Evolutionary conservation across 371 early-diverging fungal species (phyloP), one percentile per base, ranked within the genome.

Genomic region (Mortierella sp.): DNA sequence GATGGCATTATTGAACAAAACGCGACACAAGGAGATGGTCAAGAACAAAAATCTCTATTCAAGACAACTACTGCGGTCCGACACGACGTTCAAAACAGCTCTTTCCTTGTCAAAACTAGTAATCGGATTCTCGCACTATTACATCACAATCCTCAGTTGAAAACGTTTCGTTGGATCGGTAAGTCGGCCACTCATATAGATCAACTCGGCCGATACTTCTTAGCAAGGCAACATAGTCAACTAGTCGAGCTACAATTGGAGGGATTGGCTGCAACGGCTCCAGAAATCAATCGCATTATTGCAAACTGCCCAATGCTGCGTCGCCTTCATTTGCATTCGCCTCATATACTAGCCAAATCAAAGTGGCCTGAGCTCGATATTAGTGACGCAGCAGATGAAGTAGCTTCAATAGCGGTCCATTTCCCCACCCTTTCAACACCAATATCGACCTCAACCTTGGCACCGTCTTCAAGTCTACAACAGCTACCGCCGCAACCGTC

Each of bases 151-250:
- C 75, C 75, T 6, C 65, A 32, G 26, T 47, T 75, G 30, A 52
- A 64, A 60, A 65, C 66, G 3, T 75, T 75, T 32, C 70, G 57
- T 30, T 75, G 75, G 75, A 70, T 70, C 49, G 70, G 75, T 2
- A 55, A 49, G 12, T 75, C 75, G 18, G 30, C 35, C 5, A 11
- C 54, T 8, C 75, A 75, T 24, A 62, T 75, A 66, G 66, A 70
- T 18, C 75, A 70, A 2, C 2, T 75, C 5, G 70, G 75, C 20
- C 26, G 55, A n/a, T 69, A 70, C 43, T 32, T 75, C 3, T 32
- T 75, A 9, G 40, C 69, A 16, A 62, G 47, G 24, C 54, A 62
- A 43, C 64, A 65, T 6, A 28, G 18, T 54, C 70, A 66, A 35
- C 57, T 75, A 3, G 66, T 65, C 28, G 75, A 75, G 12, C 49